Conservation (phyloP, 805 yeast genomes). For the Cyberlindnera misumaiensis region DNA sequence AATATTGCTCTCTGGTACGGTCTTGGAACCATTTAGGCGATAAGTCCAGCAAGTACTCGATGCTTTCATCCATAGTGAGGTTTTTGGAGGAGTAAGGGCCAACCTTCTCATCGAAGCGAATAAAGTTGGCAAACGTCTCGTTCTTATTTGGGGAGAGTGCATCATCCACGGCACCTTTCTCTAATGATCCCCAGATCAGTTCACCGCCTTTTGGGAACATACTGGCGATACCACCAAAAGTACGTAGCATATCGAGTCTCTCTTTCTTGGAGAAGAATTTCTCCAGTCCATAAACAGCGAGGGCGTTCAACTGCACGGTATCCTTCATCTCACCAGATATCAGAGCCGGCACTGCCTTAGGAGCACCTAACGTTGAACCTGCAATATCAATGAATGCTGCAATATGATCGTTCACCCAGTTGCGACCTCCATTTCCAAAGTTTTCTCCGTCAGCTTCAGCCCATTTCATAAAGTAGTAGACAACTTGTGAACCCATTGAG, state of each 20-base stretch:
- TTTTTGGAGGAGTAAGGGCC: slow-evolving; percentile 42
- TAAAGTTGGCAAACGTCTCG: slow-evolving; percentile 62
- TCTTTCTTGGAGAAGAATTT: slow-evolving; percentile 88
- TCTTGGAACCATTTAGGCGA: slow-evolving; percentile 74
- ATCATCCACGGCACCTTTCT: slow-evolving; percentile 66
- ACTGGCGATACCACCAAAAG: slow-evolving; percentile 92
- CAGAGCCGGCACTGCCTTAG: slow-evolving; percentile 86
- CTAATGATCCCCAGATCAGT: slow-evolving; percentile 73
- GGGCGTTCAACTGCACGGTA: slow-evolving; percentile 86
- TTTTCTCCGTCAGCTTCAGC: slow-evolving; percentile 78
- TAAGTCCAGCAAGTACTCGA: slow-evolving; percentile 54
- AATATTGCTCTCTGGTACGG: slow-evolving; percentile 63
- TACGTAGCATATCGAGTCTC: slow-evolving; percentile 74
- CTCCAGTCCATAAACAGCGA: slow-evolving; percentile 92
- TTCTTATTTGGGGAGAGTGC: slow-evolving; percentile 24
- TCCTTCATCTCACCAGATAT: slow-evolving; percentile 98
- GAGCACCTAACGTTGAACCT: slow-evolving; percentile 90
- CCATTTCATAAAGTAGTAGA: slow-evolving; percentile 90
- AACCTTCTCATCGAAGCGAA: slow-evolving; percentile 47
- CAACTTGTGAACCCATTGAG: slow-evolving; percentile 94
- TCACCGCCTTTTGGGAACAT: slow-evolving; percentile 97
- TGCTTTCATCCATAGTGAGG: slow-evolving; percentile 59
- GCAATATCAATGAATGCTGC: slow-evolving; percentile 81
- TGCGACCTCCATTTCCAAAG: slow-evolving; percentile 86
- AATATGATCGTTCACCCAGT: slow-evolving; percentile 83